Evolutionary conservation across 2,329 filamentous ascomycete genomes (phyloP).

Genomic region (Amauroascus verrucosus): DNA sequence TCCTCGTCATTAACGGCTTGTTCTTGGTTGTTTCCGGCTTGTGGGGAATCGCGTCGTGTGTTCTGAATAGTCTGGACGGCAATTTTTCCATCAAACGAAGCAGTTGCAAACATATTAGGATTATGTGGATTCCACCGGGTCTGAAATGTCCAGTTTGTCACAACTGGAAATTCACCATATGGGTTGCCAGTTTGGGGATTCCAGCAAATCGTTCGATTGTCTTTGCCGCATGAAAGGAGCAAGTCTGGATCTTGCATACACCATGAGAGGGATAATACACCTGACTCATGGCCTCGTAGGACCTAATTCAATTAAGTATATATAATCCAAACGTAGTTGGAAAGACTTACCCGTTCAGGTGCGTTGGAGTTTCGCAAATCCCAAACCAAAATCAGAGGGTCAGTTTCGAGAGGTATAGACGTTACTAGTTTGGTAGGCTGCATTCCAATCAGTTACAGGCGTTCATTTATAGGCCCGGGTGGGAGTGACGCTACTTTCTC

Average conservation of each 20-base stretch:
- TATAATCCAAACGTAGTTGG: not conserved
- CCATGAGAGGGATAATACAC: constrained; percentile 90
- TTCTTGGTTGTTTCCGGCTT: constrained; percentile 53
- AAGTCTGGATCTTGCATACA: constrained; percentile 83
- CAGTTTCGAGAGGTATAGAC: constrained; percentile 77
- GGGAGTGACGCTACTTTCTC: constrained; percentile 50
- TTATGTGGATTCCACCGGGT: constrained; percentile 91
- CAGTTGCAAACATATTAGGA: constrained; percentile 82
- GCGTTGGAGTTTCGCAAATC: constrained; percentile 93
- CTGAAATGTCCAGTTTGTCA: constrained; percentile 99
- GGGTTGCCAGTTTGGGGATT: constrained; percentile 83
- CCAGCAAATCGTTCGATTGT: constrained; percentile 92
- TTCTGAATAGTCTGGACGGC: constrained; percentile 88
- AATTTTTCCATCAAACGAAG: constrained; percentile 95
- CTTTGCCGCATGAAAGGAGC: constrained; percentile 86
- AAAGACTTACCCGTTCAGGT: constrained; percentile 52
- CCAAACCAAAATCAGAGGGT: constrained; percentile 84
- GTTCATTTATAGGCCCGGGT: not conserved
- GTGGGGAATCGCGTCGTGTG: constrained; percentile 65
- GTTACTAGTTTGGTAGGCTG: constrained; percentile 83
- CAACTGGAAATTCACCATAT: constrained; percentile 87
- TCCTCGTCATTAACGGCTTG: constrained; percentile 77
- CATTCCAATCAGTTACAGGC: not conserved
- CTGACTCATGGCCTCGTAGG: constrained; percentile 85
- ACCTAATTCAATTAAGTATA: constrained; percentile 41